A percentile compares a stretch with the other conserved stretches of the same genome.
phyloP scores from a whole-genome alignment of 495 filamentous ascomycete genomes.

The Lasiosphaeria hispida region DNA sequence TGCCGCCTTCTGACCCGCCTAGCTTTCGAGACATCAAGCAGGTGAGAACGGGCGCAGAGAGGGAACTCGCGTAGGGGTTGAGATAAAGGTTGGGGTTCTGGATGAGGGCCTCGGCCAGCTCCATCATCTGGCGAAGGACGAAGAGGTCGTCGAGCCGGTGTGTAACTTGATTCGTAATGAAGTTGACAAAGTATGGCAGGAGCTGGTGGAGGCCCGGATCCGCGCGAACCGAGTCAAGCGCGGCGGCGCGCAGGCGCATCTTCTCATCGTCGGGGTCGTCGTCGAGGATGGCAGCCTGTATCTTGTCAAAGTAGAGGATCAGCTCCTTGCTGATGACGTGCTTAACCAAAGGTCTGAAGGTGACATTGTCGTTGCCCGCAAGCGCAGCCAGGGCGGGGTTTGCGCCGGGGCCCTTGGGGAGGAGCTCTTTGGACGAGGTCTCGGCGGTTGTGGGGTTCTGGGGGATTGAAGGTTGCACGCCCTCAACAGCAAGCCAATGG shows the following conservation, averaged over 20 bases:
- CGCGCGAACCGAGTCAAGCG: slow-evolving; percentile 72
- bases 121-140: slow-evolving; percentile 84
- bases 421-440: slow-evolving; percentile 71
- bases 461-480: slow-evolving; percentile 90
- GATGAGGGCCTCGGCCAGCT: slow-evolving; percentile 76
- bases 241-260: slow-evolving; percentile 70
- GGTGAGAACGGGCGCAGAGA: slow-evolving; percentile 86
- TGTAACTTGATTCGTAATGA: slow-evolving; percentile 90
- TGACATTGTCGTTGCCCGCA: slow-evolving; percentile 75
- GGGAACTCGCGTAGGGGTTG: slow-evolving; percentile 83
- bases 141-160: slow-evolving; percentile 85
- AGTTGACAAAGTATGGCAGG: slow-evolving; percentile 91
- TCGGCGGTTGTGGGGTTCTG: slow-evolving; percentile 90
- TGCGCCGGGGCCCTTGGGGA: slow-evolving; percentile 83
- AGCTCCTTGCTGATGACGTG: slow-evolving; percentile 93
- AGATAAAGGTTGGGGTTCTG: slow-evolving; percentile 79
- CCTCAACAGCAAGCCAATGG: slow-evolving; percentile 95
- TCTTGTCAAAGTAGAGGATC: slow-evolving; percentile 94
- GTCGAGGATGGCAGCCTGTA: slow-evolving; percentile 80
- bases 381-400: slow-evolving; percentile 79
- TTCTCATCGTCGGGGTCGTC: slow-evolving; percentile 72
- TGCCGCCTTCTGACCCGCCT: slow-evolving; percentile 49
- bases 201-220: slow-evolving; percentile 94
- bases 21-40: slow-evolving; percentile 86
- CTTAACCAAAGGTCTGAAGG: slow-evolving; percentile 87